phyloP scores from a whole-genome alignment of 495 filamentous ascomycete species.

The Cudoniella acicularis region DNA sequence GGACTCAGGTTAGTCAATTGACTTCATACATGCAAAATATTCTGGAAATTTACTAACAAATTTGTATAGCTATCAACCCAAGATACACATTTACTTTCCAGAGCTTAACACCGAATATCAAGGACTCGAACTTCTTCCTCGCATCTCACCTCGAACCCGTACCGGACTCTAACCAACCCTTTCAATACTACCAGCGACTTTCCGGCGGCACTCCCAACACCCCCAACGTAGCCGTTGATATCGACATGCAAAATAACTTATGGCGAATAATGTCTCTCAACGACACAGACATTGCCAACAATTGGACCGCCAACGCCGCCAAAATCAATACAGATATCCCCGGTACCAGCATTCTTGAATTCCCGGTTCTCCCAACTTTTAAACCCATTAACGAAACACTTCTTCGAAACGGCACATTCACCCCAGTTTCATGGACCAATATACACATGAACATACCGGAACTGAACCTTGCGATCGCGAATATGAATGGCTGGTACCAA shows the following conservation, averaged over 20 bases:
- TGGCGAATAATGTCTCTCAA: neutral
- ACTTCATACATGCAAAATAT: neutral
- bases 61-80: neutral
- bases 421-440: neutral
- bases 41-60: neutral
- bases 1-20: neutral
- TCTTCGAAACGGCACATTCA: constrained; percentile 1
- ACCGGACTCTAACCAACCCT: neutral
- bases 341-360: neutral
- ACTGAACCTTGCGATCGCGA: constrained; percentile 2
- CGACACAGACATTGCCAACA: neutral
- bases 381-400: neutral
- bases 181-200: constrained; percentile 3
- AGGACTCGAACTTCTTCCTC: neutral
- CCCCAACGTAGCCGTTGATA: neutral
- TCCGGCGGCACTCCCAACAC: neutral
- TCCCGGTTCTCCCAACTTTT: neutral
- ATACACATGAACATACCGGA: constrained; percentile 11
- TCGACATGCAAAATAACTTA: neutral
- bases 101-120: neutral
- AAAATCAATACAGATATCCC: neutral
- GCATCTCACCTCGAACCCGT: neutral
- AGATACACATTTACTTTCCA: neutral
- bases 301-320: neutral
- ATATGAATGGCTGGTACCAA: constrained; percentile 3